These are phyloP conservation scores for Barnettozyma botsteinii DNA, from an alignment of 805 yeast genomes.

Conservation along the genomic window DNA sequence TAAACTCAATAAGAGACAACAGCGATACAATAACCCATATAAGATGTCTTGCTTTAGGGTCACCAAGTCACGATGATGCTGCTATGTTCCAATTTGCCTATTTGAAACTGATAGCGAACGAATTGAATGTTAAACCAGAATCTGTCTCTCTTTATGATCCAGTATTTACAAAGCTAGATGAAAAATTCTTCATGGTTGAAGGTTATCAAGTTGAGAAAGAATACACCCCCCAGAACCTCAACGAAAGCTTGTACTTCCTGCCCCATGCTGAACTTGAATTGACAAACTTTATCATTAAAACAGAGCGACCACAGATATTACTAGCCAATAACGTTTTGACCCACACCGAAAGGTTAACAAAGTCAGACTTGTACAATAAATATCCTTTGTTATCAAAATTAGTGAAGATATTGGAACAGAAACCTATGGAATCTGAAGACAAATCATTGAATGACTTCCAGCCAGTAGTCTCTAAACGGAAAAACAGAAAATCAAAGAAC, in stretches of 20 bases:
- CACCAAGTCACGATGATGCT: conserved; percentile 50
- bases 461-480: conserved; percentile 14
- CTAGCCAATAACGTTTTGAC: conserved; percentile 47
- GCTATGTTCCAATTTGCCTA: conserved; percentile 66
- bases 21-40: conserved; percentile 27
- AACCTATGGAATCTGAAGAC: background rate
- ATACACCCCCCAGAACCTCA: conserved; percentile 2
- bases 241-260: conserved; percentile 44
- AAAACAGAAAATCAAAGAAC: conserved; percentile 22
- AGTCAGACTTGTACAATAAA: conserved; percentile 34
- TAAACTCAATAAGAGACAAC: conserved; percentile 11
- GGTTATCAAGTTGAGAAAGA: conserved; percentile 18
- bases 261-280: conserved; percentile 71
- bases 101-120: conserved; percentile 36
- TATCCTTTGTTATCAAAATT: conserved; percentile 41
- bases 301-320: conserved; percentile 32
- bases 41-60: conserved; percentile 70
- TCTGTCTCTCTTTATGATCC: conserved; percentile 60
- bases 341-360: conserved; percentile 50
- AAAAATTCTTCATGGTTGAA: conserved; percentile 25
- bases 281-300: conserved; percentile 36
- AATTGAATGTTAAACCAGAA: conserved; percentile 13
- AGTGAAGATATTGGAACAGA: conserved; percentile 15
- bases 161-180: conserved; percentile 45
- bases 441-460: conserved; percentile 14